Evolutionary conservation across 2,329 filamentous ascomycete species (phyloP).

Genomic region (Botryotinia globosa): DNA sequence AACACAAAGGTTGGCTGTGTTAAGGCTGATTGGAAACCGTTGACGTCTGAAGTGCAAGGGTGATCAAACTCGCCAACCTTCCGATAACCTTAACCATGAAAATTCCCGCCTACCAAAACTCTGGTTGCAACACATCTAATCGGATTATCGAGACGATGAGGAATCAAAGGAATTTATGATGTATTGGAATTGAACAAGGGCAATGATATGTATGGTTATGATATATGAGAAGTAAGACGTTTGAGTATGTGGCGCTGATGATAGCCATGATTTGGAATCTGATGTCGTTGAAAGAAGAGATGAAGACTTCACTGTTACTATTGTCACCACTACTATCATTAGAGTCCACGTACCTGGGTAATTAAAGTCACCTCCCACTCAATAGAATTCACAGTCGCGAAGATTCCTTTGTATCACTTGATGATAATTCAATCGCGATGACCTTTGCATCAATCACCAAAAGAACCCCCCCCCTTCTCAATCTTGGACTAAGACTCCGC

Average conservation of each 20-base stretch:
- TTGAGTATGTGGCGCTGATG: not conserved
- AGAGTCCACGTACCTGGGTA: not conserved
- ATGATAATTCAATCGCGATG: not conserved
- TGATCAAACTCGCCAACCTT: conserved; percentile 30
- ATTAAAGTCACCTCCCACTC: not conserved
- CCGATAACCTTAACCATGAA: not conserved
- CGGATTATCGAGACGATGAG: not conserved
- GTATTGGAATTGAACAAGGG: not conserved
- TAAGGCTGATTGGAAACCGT: conserved; percentile 31
- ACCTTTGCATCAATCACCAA: not conserved
- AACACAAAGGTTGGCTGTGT: not conserved
- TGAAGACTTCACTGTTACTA: not conserved
- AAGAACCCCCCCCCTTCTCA: not conserved
- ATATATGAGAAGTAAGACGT: not conserved
- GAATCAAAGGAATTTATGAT: not conserved
- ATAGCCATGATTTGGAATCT: not conserved
- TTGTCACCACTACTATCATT: not conserved
- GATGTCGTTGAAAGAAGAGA: conserved; percentile 3
- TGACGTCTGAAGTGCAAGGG: conserved; percentile 27
- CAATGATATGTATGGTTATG: not conserved
- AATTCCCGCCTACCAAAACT: not conserved
- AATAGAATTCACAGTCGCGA: too few species aligned
- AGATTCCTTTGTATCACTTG: not conserved
- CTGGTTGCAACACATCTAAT: not conserved
- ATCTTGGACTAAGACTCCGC: not conserved